Percentiles rank a stretch among this genome's conserved stretches.
Conservation (phyloP, 1,284 basidiomycete genomes). For the Agroathelia rolfsii region DNA sequence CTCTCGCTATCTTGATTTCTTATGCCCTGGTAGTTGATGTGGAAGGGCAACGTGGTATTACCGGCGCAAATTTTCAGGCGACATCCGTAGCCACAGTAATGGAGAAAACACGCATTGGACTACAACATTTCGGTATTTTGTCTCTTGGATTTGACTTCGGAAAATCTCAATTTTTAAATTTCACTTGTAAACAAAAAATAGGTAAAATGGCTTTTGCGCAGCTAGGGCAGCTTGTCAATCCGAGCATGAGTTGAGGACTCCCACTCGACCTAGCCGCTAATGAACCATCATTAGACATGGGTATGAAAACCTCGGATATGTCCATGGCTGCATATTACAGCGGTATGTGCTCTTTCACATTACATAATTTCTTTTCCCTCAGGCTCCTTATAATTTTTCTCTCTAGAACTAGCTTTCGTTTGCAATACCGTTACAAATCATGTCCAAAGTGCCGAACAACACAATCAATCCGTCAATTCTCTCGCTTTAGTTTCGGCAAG, state of each 20-base stretch:
- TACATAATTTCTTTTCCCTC: too few relatives aligned
- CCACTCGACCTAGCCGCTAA: slow-evolving; percentile 44
- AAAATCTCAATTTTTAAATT: too few relatives aligned
- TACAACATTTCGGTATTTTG: too few relatives aligned
- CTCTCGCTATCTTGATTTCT: too few relatives aligned
- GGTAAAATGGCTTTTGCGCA: slow-evolving; percentile 55
- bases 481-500: slow-evolving; percentile 44
- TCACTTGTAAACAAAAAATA: too few relatives aligned
- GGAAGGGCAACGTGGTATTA: slow-evolving; percentile 32
- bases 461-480: slow-evolving; percentile 50
- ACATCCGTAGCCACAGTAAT: slow-evolving; percentile 52
- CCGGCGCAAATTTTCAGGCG: slow-evolving; percentile 55
- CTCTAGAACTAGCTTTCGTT: slow-evolving; percentile 50
- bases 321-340: slow-evolving; percentile 44
- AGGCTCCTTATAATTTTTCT: too few relatives aligned
- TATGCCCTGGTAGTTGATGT: too few relatives aligned
- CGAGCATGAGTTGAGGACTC: slow-evolving; percentile 44
- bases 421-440: slow-evolving; percentile 51
- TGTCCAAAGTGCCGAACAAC: slow-evolving; percentile 45
- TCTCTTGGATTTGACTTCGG: too few relatives aligned
- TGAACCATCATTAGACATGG: slow-evolving; percentile 48
- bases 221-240: slow-evolving; percentile 49
- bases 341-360: too few relatives aligned
- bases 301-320: slow-evolving; percentile 52
- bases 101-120: slow-evolving; percentile 47